Evolutionary conservation across 2,329 filamentous ascomycete genomes (phyloP).

Genomic region (Sphaceloma murrayae): DNA sequence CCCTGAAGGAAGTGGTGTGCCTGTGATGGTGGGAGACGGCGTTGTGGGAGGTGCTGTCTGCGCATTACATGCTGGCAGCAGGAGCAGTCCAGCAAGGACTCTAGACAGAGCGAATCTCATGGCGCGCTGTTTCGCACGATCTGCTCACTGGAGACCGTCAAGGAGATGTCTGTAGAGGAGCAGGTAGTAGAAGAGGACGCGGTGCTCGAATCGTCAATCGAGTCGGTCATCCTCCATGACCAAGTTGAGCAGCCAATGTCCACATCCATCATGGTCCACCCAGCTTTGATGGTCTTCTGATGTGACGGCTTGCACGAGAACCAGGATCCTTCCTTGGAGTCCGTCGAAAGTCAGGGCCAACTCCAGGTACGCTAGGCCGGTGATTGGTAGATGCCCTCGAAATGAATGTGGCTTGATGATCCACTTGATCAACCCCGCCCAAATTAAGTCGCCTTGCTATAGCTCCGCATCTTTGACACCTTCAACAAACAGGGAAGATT

Average conservation of each 20-base stretch:
- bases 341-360: conserved; percentile 8
- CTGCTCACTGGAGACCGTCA: too few species aligned
- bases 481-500: conserved; percentile 6
- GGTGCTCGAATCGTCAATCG: background rate
- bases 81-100: conserved; percentile 10
- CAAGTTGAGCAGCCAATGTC: conserved; percentile 6
- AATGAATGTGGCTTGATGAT: conserved; percentile 10
- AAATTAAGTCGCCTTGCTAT: conserved; percentile 5
- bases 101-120: conserved; percentile 4
- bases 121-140: conserved; percentile 3
- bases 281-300: conserved; percentile 5
- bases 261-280: conserved; percentile 1
- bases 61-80: background rate
- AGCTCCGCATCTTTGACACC: conserved; percentile 12
- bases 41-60: conserved; percentile 19
- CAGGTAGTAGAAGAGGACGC: background rate
- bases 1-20: background rate
- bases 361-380: background rate
- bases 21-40: conserved; percentile 14
- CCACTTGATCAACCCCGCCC: conserved; percentile 10
- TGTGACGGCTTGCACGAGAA: conserved; percentile 1
- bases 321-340: conserved; percentile 10
- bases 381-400: conserved; percentile 12
- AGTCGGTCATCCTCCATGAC: background rate
- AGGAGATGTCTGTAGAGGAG: background rate